Base-by-base conservation (phyloP, 225 moss, liverwort and hornwort genomes). In the Polytrichum commune region DNA sequence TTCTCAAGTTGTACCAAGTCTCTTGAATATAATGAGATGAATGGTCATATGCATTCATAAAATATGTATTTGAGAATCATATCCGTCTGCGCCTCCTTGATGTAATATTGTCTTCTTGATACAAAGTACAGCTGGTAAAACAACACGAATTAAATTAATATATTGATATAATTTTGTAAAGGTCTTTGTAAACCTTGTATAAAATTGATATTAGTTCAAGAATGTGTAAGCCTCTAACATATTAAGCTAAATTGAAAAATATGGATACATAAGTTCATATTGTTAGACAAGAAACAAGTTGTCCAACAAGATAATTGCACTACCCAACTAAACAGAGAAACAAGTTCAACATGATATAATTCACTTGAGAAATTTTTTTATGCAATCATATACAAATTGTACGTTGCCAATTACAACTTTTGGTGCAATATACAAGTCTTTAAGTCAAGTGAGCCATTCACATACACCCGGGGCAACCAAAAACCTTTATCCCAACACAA, bases 401-500 rank as follows among this genome's bases (percentile, higher is more conserved):
- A 73, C 60, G 58, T 75, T 75, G 92, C 93, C 96, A 96, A 73
- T 83, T 96, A 93, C 78, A 96, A 78, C 70, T 96, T 96, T 72
- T 96, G 96, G 81, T 92, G 90, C 62, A 96, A 72, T 26, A 96
- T 66, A 82, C 90, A 93, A 63, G 93, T 80, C 60, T 84, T 78
- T 54, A 89, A 82, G 75, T 93, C 88, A 66, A 92, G 93, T 46
- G 80, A 74, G 69, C 78, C 81, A 60, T 89, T 82, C 10, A 88
- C 80, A 73, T 84, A 79, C 27, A 96, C 82, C 55, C 92, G 86
- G 54, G 96, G 93, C 70, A 96, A 86, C 35, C 86, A 82, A 66
- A 84, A 88, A 65, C 84, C 87, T 77, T 96, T 93, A 71, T 96
- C 93, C 96, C 96, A 93, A 68, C 85, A 92, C 74, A 76, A 96